Evolutionary conservation across 495 filamentous ascomycete genomes (phyloP).

Genomic region (Penicillium antarcticum): DNA sequence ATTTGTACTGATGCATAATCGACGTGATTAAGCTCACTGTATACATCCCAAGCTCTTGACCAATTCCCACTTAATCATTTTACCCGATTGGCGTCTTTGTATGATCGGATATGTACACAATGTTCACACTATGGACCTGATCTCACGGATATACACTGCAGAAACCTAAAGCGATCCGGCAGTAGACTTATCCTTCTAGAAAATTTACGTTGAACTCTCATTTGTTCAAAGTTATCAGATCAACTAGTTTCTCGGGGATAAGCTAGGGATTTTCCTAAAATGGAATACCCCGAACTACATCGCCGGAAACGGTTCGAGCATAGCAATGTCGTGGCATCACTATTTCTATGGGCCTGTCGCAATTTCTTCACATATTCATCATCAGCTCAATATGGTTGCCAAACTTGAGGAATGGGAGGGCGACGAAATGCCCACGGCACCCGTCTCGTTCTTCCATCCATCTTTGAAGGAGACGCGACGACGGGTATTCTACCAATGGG

Average conservation of each 20-base stretch:
- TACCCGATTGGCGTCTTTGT: no score
- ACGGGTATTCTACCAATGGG: constrained; percentile 38
- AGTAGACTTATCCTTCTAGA: no score
- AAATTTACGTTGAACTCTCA: neutral
- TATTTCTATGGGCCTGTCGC: neutral
- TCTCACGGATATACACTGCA: no score
- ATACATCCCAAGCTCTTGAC: no score
- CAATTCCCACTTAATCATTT: no score
- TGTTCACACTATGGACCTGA: no score
- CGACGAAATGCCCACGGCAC: constrained; percentile 26
- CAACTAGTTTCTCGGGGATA: constrained; percentile 1
- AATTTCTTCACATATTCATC: neutral
- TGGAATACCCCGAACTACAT: constrained; percentile 2
- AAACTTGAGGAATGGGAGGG: constrained; percentile 2
- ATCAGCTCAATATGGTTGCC: neutral
- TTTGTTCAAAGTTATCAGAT: neutral
- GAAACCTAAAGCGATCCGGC: no score
- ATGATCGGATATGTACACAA: no score
- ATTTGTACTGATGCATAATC: no score
- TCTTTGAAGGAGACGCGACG: constrained; percentile 44
- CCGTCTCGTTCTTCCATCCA: constrained; percentile 51
- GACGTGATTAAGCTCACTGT: no score
- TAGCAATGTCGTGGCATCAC: neutral
- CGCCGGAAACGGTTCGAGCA: constrained; percentile 7
- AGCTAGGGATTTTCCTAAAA: constrained; percentile 4